These are phyloP conservation scores for Plasmodium knowlesi DNA, from an alignment of 169 alveolate genomes.

Conservation along the genomic window DNA sequence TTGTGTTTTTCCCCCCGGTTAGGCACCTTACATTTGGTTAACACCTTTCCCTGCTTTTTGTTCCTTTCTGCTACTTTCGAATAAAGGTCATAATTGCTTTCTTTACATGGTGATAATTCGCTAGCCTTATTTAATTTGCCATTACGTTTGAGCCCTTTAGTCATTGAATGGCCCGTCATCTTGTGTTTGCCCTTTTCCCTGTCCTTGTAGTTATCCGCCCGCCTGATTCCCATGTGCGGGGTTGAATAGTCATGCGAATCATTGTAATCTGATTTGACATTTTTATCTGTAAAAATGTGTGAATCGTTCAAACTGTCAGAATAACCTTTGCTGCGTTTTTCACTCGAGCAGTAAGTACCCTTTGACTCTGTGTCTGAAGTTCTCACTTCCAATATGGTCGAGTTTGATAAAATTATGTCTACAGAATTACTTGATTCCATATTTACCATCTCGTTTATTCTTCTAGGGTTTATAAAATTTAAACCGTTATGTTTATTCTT, in stretches of 20 bases:
- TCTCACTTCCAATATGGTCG: conserved; percentile 13
- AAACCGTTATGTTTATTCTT: background rate
- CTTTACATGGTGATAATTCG: background rate
- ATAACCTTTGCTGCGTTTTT: background rate
- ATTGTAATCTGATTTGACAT: background rate
- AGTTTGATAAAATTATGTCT: conserved; percentile 22
- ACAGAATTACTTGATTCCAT: background rate
- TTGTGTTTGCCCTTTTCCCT: background rate
- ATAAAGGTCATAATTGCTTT: background rate
- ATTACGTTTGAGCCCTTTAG: background rate
- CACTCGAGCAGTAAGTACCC: background rate
- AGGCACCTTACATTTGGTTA: background rate
- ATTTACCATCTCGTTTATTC: background rate
- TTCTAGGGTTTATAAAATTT: conserved; percentile 22
- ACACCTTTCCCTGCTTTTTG: background rate
- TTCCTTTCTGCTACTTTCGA: background rate
- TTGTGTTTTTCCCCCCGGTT: background rate
- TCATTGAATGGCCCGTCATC: background rate
- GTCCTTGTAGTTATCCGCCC: background rate
- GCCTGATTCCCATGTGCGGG: background rate
- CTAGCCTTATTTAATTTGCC: background rate
- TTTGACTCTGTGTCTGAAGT: background rate
- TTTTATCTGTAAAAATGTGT: background rate
- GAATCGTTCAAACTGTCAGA: background rate
- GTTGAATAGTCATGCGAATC: background rate